Base-by-base conservation (phyloP, 768 basidiomycete genomes). In the Lyophyllum decastes region DNA sequence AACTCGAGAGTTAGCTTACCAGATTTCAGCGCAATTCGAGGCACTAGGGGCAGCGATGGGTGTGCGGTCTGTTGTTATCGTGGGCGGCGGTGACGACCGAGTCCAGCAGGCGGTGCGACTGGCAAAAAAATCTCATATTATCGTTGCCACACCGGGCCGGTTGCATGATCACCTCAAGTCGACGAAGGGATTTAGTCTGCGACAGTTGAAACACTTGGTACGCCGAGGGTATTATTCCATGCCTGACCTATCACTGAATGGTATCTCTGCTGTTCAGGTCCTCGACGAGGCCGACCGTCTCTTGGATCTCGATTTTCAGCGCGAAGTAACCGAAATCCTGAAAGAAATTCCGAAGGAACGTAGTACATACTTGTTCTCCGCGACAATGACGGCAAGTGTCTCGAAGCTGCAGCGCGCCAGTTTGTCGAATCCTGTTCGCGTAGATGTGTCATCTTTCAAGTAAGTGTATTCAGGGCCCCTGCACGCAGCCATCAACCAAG, bases 371-470 rank as follows among this genome's bases (percentile, higher is more conserved):
- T 82, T 98, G 1, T 98, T 94, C 76, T 96, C 94, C 12, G 96
- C 96, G 8, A 97, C 95, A 22, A 98, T 98, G 95, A 95, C 95
- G 11, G 92, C 93, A 17, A 98, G 95, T 73, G 93, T 98, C 2
- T 93, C 91, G 8, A 97, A 97, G 71, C 79, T 98, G 14, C 95
- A 98, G 70, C 76, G 95, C 47, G 94, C 96, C 27, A 94, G 92
- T 77, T 76, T 97, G 66, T 82, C 83, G 27, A 93, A 95, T 67
- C 95, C 95, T 17, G 84, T 95, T n/a, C 83, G 89, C 63, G 86
- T 98, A 1, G 94, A 97, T 71, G 94, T 96, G 2, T 89, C 92
- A 7, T 82, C 89, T 66, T 53, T 41, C 49, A 97, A 95, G 94
- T 94, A 69, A 67, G 88, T 16, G 8, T 73, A n/a, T n/a, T n/a